Base-by-base conservation (phyloP, 805 yeast genomes). In the Yarrowia keelungensis region DNA sequence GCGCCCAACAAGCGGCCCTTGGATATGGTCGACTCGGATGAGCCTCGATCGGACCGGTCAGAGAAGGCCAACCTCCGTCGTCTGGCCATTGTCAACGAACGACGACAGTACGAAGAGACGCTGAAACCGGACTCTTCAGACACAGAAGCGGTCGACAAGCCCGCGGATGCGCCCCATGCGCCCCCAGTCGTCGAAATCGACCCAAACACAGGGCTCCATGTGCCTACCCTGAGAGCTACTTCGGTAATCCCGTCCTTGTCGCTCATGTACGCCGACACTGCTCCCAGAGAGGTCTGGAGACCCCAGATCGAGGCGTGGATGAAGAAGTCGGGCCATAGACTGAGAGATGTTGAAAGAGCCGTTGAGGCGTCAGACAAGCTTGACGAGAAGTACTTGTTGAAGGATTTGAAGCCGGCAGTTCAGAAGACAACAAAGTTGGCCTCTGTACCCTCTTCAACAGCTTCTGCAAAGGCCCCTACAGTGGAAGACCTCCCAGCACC, bases 231-330 rank as follows among this genome's bases (percentile, higher is more conserved):
- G 22, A 58, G 72, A 16, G 66, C 72, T 15, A 61, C 71, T 2
- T 68, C 71, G 8, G 51, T 50, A 36, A 53, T 70, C 50, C 70
- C 74, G 12, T 68, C 71, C 5, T 46, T 74, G 19, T 74, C 77
- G 45, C 71, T 78, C 62, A 71, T 78, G 64, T 78, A 76, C 67
- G 77, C 81, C 35, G 81, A 78, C 71, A 78, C 81, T 15, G 80
- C 80, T 5, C 80, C 80, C 3, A 71, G 79, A 22, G 71, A 74
- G 22, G 73, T 75, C 12, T 79, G 81, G 80, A 69, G 79, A 43
- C 79, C 79, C 2, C 80, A 78, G 71, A 54, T 78, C 65, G 79
- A 77, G 69, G 69, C 75, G n/a, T 78, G 80, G 80, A 73, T 78
- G 71, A 73, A 76, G 75, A 54, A 73, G 74, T 69, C 76, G 74